phyloP scores from a whole-genome alignment of 768 basidiomycete genomes.

The Termitomyces sp. region DNA sequence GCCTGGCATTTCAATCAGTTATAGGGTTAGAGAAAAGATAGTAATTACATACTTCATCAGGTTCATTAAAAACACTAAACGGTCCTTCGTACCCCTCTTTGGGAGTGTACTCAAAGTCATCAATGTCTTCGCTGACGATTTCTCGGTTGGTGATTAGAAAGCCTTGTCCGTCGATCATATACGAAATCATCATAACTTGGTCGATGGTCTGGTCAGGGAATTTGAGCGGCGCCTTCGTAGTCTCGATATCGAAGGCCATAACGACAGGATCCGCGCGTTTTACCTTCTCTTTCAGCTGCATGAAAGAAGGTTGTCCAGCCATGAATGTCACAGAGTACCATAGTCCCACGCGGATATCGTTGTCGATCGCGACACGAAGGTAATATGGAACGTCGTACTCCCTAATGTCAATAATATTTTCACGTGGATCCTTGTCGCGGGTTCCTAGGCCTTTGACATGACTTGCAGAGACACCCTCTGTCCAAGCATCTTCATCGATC shows the following conservation, averaged over 20 bases:
- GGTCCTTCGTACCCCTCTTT: constrained; percentile 98
- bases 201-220: constrained; percentile 95
- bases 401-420: constrained; percentile 89
- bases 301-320: constrained; percentile 74
- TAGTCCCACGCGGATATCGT: constrained; percentile 94
- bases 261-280: constrained; percentile 99
- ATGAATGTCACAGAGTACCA: constrained; percentile 92
- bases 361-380: constrained; percentile 98
- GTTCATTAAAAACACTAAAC: constrained; percentile 92
- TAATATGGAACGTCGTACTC: constrained; percentile 99
- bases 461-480: constrained; percentile 36
- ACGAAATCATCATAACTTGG: constrained; percentile 99
- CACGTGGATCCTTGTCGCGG: constrained; percentile 78
- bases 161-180: constrained; percentile 98
- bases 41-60: constrained; percentile 68
- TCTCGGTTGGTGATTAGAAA: constrained; percentile 97
- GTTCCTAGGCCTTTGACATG: constrained; percentile 26
- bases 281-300: constrained; percentile 74
- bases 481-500: constrained; percentile 59
- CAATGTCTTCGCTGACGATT: constrained; percentile 95
- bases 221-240: constrained; percentile 98
- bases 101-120: constrained; percentile 98
- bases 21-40: neutral
- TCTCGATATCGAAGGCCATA: constrained; percentile 99
- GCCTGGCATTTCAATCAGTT: constrained; percentile 42